Conservation (phyloP, 2,329 filamentous ascomycete species). For the Zymoseptoria passerinii region DNA sequence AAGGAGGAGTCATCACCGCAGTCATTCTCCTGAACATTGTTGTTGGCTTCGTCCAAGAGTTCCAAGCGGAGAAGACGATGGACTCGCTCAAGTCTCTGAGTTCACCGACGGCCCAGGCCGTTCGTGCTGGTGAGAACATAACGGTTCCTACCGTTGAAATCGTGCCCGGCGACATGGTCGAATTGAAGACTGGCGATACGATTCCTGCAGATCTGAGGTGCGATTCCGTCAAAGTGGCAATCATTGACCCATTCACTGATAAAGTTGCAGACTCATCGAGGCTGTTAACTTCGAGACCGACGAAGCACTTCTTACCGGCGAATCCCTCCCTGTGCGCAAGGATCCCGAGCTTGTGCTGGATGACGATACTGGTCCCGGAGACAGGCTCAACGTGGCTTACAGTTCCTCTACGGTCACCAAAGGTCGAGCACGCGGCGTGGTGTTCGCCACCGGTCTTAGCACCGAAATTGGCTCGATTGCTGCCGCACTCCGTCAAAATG, state of each 20-base stretch:
- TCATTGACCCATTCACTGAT: background rate
- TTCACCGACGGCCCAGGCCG: constrained; percentile 39
- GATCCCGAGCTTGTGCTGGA: constrained; percentile 48
- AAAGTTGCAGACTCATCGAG: constrained; percentile 27
- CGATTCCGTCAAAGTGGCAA: background rate
- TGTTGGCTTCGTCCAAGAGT: constrained; percentile 41
- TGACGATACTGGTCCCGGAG: constrained; percentile 52
- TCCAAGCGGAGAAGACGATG: constrained; percentile 43
- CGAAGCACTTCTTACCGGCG: constrained; percentile 65
- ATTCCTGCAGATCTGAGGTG: constrained; percentile 39
- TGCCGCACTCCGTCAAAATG: constrained; percentile 55
- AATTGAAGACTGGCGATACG: constrained; percentile 41
- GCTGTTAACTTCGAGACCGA: constrained; percentile 64
- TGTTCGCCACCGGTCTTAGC: constrained; percentile 61
- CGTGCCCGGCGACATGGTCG: constrained; percentile 41
- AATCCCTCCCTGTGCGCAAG: constrained; percentile 62
- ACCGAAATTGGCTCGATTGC: constrained; percentile 72
- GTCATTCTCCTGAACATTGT: constrained; percentile 40
- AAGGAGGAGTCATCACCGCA: constrained; percentile 40
- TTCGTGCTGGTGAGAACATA: constrained; percentile 39
- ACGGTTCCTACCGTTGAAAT: constrained; percentile 37
- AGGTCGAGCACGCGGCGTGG: constrained; percentile 60
- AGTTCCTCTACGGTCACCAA: constrained; percentile 65
- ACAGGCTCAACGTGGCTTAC: constrained; percentile 63
- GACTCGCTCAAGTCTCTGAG: constrained; percentile 40